Base-by-base conservation (phyloP, 2,329 filamentous ascomycete species). In the Microascus cirrosus region DNA sequence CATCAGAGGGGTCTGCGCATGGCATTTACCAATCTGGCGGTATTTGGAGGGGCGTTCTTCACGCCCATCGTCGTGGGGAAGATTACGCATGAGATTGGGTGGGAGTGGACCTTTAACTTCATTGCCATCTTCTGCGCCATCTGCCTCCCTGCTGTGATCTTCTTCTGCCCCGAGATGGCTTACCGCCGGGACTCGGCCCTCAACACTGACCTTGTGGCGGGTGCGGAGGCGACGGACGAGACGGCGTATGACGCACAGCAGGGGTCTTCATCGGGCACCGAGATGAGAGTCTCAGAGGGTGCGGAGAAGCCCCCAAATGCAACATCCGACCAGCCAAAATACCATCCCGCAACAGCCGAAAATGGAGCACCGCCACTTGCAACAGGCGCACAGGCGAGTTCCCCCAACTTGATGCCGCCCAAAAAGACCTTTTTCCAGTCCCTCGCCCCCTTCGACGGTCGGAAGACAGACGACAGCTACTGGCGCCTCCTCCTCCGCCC, bases 31-130 rank as follows among this genome's bases (percentile, higher is more conserved):
- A 80, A 84, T 69, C 64, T 85, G 65, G 70, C 81, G 59, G 71
- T 85, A 63, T 78, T 86, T 72, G 72, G 78, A 60, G 77, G 79
- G 52, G 74, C 77, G 58, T 81, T 83, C 65, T 77, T 81, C 65
- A 96, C 93, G 0, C 93, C 93, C 0, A 90, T 96, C n/a, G 73
- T 96, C 25, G 91, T 92, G 1, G 92, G 92, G 39, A 91, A 90
- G 71, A 92, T 96, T 65, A 90, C 90, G 2, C 73, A 82, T 54
- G 76, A 77, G 0, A 77, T 95, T 55, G 84, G 85, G n/a, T 95
- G 90, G 86, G 74, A 82, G 68, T 96, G 90, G 91, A 87, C 85
- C 0, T 96, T 96, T 67, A 90, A 92, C 70, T 81, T 96, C 50
- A 83, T 95, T 15, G 83, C 90, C 60, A 96, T 96, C 63, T 95